A percentile compares a stretch with the other conserved stretches of the same genome.
phyloP scores from a whole-genome alignment of 805 yeast species.

The Metschnikowia lunata region DNA sequence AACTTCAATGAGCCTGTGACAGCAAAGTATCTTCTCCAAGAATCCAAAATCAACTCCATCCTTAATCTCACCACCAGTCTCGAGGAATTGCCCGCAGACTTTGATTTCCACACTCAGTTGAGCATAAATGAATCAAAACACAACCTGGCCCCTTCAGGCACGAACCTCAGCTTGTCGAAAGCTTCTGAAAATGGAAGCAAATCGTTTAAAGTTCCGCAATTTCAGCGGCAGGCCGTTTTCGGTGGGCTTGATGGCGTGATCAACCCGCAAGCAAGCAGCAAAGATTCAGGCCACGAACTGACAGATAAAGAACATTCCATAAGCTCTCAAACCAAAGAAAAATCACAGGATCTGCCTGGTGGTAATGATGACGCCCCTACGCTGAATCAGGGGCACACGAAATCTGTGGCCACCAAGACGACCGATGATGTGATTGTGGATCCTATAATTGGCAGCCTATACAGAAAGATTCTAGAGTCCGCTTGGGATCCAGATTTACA shows the following conservation, averaged over 20 bases:
- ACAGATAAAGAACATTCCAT: not conserved
- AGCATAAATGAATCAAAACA: slow-evolving; percentile 28
- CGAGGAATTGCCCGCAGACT: slow-evolving; percentile 36
- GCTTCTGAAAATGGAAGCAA: slow-evolving; percentile 18
- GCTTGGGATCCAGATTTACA: slow-evolving; percentile 55
- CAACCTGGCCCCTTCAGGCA: not conserved
- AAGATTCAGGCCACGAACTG: slow-evolving; percentile 4
- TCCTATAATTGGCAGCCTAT: slow-evolving; percentile 48
- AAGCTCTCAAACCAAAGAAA: not conserved
- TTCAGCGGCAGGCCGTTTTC: slow-evolving; percentile 42
- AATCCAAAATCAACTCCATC: slow-evolving; percentile 83
- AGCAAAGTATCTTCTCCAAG: slow-evolving; percentile 64
- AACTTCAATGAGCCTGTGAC: slow-evolving; percentile 48
- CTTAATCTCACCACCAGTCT: slow-evolving; percentile 55
- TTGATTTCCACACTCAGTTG: slow-evolving; percentile 41
- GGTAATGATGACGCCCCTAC: not conserved
- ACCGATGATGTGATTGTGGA: slow-evolving; percentile 33
- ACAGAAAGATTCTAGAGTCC: slow-evolving; percentile 51
- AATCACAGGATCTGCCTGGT: too few relatives aligned
- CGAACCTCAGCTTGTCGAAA: slow-evolving; percentile 9
- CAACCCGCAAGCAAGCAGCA: slow-evolving; percentile 8
- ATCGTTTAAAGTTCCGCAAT: slow-evolving; percentile 34
- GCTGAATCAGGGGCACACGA: slow-evolving; percentile 2
- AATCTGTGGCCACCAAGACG: slow-evolving; percentile 9
- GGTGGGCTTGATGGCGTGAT: slow-evolving; percentile 47